Base-by-base conservation (phyloP, 1,139 yeast genomes). In the Lodderomyces margitis region DNA sequence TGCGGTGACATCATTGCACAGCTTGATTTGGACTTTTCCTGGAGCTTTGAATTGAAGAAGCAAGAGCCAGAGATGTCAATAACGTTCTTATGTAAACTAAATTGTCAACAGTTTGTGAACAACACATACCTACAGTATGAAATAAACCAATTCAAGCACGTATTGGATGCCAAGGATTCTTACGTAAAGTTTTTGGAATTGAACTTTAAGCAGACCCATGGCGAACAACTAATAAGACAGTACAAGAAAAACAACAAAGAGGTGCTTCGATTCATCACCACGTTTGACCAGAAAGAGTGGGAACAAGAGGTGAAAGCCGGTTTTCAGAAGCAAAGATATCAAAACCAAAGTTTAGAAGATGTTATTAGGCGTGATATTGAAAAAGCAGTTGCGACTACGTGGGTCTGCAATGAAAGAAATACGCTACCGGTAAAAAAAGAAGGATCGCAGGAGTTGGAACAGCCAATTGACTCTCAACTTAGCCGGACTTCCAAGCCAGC, bases 171-270 rank as follows among this genome's bases (percentile, higher is more conserved):
- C 5, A 69, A 68, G 45, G 77, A 72, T 42, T 58, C 59, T 23
- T 71, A 66, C 42, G 59, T 57, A 15, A 51, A 52, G 45, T 69
- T 66, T 39, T 52, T 71, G 31, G 49, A 56, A 21, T 73, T 66
- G 42, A 70, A 70, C 52, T 66, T 68, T 48, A 61, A 58, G 42
- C 62, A 64, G 3, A 54, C 67, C 32, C 68, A 68, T 47, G 74
- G 74, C 3, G 53, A 57, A 17, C 68, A 65, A 40, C 53, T 67
- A 41, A 54, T 70, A 19, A 52, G 54, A 23, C 62, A 61, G 46
- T 68, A 62, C 48, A 42, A 45, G 10, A 52, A 48, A 37, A 59
- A 52, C 38, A 53, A 61, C 36, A 37, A 38, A 23, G 27, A 38
- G 1, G 53, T 53, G 14, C 20, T 42, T 7, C 41, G 42, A 17